These are phyloP conservation scores for Podaxis sp. DNA, from an alignment of 768 basidiomycete species.

Conservation along the genomic window DNA sequence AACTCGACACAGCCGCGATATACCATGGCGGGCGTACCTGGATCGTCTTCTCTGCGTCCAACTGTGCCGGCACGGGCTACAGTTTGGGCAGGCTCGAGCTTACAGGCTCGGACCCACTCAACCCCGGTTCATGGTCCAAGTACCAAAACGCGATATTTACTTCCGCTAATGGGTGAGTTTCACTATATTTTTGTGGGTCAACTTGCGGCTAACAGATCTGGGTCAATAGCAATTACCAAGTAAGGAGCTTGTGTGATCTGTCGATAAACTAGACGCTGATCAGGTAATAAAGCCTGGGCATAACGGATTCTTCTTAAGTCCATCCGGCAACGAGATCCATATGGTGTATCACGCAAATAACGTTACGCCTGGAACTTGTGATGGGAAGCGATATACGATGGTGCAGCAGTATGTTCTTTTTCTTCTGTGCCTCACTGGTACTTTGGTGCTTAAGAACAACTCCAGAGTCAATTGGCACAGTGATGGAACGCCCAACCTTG, in stretches of 20 bases:
- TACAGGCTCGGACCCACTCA: constrained; percentile 31
- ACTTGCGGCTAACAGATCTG: not conserved
- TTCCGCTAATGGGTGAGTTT: constrained; percentile 26
- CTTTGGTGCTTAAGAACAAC: not conserved
- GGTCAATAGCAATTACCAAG: not conserved
- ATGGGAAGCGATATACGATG: constrained; percentile 26
- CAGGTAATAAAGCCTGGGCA: constrained; percentile 30
- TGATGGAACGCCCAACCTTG: constrained; percentile 24
- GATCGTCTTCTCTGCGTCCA: constrained; percentile 31
- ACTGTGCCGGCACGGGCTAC: constrained; percentile 28
- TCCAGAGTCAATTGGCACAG: constrained; percentile 23
- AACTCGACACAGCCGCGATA: constrained; percentile 22
- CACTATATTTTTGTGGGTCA: not conserved
- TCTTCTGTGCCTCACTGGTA: not conserved
- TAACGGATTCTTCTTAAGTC: constrained; percentile 35
- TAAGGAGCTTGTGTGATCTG: not conserved
- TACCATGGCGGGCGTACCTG: constrained; percentile 31
- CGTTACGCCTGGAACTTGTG: constrained; percentile 24
- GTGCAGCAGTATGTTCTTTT: constrained; percentile 22
- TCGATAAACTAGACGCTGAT: not conserved
- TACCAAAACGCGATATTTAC: constrained; percentile 28
- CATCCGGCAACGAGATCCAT: constrained; percentile 24
- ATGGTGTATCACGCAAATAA: constrained; percentile 21
- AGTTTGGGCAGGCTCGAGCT: constrained; percentile 30
- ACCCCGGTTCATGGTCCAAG: constrained; percentile 31